These are phyloP conservation scores for Globisporangium nunn DNA, from an alignment of 352 stramenopile genomes.

Conservation along the genomic window DNA sequence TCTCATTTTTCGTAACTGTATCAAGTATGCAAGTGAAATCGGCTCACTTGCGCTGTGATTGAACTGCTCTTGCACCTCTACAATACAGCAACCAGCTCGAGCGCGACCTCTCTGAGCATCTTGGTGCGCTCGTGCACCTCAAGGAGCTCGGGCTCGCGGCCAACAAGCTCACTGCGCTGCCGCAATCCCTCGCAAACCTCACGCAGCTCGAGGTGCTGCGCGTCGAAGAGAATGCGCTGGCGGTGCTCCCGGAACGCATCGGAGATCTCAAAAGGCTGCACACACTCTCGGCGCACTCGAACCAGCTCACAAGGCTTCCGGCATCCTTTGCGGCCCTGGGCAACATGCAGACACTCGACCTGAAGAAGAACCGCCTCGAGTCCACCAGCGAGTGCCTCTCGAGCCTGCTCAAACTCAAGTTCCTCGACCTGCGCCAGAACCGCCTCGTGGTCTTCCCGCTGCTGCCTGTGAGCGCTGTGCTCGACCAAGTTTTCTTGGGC, in stretches of 20 bases:
- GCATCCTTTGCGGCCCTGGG: conserved; percentile 32
- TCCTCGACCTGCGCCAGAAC: conserved; percentile 73
- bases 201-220: conserved; percentile 46
- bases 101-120: conserved; percentile 38
- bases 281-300: conserved; percentile 49
- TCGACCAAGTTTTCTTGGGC: conserved; percentile 77
- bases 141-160: conserved; percentile 56
- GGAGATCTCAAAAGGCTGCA: conserved; percentile 51
- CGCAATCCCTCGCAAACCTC: conserved; percentile 40
- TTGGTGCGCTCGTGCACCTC: conserved; percentile 40
- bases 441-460: conserved; percentile 51
- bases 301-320: conserved; percentile 47
- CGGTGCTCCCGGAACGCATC: conserved; percentile 36
- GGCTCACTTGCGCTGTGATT: not conserved
- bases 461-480: conserved; percentile 36
- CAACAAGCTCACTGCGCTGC: conserved; percentile 56
- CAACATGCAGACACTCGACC: conserved; percentile 57
- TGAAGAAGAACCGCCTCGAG: conserved; percentile 74
- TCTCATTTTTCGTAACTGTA: too few relatives aligned
- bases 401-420: conserved; percentile 41
- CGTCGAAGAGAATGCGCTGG: conserved; percentile 59
- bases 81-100: conserved; percentile 50
- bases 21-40: not conserved
- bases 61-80: not conserved
- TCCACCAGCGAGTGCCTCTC: conserved; percentile 33